Evolutionary conservation across 2,329 filamentous ascomycete species (phyloP), one percentile per base, ranked within the genome.

Genomic region (Talaromyces atroroseus): DNA sequence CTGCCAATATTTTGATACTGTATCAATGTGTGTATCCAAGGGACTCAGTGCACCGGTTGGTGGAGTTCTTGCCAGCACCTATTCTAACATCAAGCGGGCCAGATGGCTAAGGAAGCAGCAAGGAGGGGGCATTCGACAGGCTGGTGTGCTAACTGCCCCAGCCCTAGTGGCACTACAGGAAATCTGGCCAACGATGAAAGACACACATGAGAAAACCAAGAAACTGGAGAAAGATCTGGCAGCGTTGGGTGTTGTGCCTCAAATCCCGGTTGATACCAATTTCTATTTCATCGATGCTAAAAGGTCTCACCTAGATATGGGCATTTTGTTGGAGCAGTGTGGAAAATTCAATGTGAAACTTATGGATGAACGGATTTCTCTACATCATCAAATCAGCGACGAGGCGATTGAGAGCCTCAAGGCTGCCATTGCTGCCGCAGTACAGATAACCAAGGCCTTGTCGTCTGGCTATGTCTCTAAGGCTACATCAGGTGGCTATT

Each of bases 181-280:
- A 29, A 44, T 64, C 8, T 66, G 63, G 61, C 62, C 63, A 6
- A 65, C 60, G 4, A 65, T 65, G 61, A 59, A 60, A 48, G 51
- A 60, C 29, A 66, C 62, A 12, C 63, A 66, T 45, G 56, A 57
- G 26, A 63, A 58, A 42, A 58, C 59, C 8, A 66, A 64, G 56
- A 60, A 52, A 45, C 45, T 66, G 20, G 64, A 56, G 23, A 52
- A 54, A 20, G 63, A 66, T 26, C 52, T 65, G 49, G 57, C 24
- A 10, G 26, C 75, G 73, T 56, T 81, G 73, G n/a, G 78, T 75
- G 61, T 81, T 78, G 59, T 81, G 77, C 36, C 69, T 69, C 56
- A 82, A 61, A 67, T 69, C 58, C 66, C 67, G 57, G 62, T 69
- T 48, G 59, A 69, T 62, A 66, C 63, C 1, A 66, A 66, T 50